A percentile compares a stretch with the other conserved stretches of the same genome.
phyloP scores from a whole-genome alignment of 495 filamentous ascomycete genomes.

The Amphirosellinia nigrospora region DNA sequence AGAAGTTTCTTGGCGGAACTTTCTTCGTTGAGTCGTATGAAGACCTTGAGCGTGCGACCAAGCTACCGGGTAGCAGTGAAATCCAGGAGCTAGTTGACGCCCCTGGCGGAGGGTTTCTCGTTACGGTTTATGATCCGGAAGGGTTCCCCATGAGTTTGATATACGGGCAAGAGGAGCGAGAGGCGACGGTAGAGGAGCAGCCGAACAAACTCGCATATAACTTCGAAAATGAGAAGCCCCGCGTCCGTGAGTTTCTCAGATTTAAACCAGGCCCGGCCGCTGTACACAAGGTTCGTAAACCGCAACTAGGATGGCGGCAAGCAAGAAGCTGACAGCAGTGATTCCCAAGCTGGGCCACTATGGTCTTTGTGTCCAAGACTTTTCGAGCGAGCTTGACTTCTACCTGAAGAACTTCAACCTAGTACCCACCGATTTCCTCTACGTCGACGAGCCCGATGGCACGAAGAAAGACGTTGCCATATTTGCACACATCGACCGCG shows the following conservation, averaged over 20 bases:
- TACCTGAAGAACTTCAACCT: slow-evolving; percentile 67
- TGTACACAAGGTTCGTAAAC: slow-evolving; percentile 56
- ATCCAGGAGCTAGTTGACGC: slow-evolving; percentile 47
- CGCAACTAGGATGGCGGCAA: not conserved
- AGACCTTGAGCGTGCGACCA: slow-evolving; percentile 46
- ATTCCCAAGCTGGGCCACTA: slow-evolving; percentile 60
- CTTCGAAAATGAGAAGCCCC: slow-evolving; percentile 34
- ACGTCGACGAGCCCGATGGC: slow-evolving; percentile 34
- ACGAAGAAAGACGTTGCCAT: slow-evolving; percentile 49
- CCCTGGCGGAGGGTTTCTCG: slow-evolving; percentile 51
- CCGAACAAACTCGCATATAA: slow-evolving; percentile 48
- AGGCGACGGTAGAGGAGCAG: slow-evolving; percentile 31
- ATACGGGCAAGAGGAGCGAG: slow-evolving; percentile 46
- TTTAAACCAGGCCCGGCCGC: slow-evolving; percentile 60
- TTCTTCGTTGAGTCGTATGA: slow-evolving; percentile 49
- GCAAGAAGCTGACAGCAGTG: not conserved
- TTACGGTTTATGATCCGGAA: slow-evolving; percentile 51
- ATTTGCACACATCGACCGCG: slow-evolving; percentile 35
- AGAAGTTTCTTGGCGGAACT: slow-evolving; percentile 46
- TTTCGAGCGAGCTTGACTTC: slow-evolving; percentile 53
- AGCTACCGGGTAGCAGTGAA: slow-evolving; percentile 37
- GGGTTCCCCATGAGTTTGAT: slow-evolving; percentile 52
- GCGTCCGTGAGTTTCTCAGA: slow-evolving; percentile 40
- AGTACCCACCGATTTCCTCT: slow-evolving; percentile 51
- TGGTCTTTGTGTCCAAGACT: slow-evolving; percentile 59